These are phyloP conservation scores for Ophiostoma fasciatum DNA, from an alignment of 2,329 filamentous ascomycete genomes.

Conservation along the genomic window DNA sequence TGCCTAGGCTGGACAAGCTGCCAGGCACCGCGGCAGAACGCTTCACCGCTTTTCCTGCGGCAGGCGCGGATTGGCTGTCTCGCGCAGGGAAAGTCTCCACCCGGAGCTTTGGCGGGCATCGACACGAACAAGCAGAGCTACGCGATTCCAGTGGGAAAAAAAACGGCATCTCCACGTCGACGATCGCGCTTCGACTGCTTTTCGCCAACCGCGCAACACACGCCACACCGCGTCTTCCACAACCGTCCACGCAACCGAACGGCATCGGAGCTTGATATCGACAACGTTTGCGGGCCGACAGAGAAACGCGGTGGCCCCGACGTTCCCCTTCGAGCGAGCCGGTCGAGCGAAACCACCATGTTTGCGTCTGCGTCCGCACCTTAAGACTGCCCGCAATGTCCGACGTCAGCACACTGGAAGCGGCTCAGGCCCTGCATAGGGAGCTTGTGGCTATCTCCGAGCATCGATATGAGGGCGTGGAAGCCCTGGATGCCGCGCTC, in stretches of 20 bases:
- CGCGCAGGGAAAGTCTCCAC: constrained; percentile 3
- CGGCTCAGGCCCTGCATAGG: constrained; percentile 71
- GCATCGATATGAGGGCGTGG: constrained; percentile 42
- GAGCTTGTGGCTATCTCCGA: constrained; percentile 68
- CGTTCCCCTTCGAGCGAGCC: too few species aligned
- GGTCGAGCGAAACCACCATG: too few species aligned
- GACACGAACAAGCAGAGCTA: constrained; percentile 7
- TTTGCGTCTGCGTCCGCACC: constrained; percentile 8
- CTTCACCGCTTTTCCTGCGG: constrained; percentile 7
- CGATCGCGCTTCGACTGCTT: background rate
- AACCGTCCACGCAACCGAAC: too few species aligned
- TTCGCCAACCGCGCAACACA: constrained; percentile 4
- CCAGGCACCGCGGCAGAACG: constrained; percentile 7
- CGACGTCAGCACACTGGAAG: constrained; percentile 56
- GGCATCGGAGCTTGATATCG: too few species aligned
- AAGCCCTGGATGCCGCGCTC: constrained; percentile 57
- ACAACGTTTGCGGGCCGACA: too few species aligned
- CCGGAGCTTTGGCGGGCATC: constrained; percentile 7
- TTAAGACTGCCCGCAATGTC: constrained; percentile 43
- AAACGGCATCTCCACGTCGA: constrained; percentile 1
- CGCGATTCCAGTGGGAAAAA: constrained; percentile 9
- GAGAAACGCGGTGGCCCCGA: too few species aligned
- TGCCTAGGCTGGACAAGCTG: constrained; percentile 6
- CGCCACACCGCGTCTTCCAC: background rate
- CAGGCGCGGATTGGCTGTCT: constrained; percentile 5